These are phyloP conservation scores for Albatrellus sp. DNA, from an alignment of 1,284 basidiomycete genomes.

Conservation along the genomic window DNA sequence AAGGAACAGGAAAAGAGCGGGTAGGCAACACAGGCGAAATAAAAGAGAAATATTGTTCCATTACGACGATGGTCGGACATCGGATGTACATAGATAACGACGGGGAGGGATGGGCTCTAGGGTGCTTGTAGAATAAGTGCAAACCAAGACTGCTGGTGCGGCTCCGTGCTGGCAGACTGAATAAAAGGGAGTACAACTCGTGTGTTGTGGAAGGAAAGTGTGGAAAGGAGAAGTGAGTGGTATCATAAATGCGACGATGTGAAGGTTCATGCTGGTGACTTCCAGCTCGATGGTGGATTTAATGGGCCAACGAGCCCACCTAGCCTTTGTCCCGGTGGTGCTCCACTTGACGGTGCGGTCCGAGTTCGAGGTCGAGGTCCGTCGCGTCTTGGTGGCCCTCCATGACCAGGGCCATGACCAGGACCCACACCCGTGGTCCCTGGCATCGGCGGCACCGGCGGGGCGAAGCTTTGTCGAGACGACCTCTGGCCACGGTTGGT, in stretches of 20 bases:
- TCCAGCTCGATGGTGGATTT: constrained; percentile 54
- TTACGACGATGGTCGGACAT: no score
- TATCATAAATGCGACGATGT: not conserved
- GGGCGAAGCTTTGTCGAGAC: constrained; percentile 10
- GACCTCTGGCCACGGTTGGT: constrained; percentile 17
- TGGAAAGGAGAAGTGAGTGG: not conserved
- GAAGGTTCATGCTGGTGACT: constrained; percentile 12
- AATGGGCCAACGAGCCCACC: constrained; percentile 19
- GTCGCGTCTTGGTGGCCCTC: constrained; percentile 10
- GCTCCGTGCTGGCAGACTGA: no score
- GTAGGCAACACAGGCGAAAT: no score
- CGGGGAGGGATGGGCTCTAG: no score
- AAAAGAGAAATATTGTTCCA: no score
- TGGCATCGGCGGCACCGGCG: constrained; percentile 9
- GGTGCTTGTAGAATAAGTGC: no score
- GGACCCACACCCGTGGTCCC: not conserved
- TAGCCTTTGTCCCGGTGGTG: constrained; percentile 11
- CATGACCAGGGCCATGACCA: constrained; percentile 14
- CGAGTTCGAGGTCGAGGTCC: constrained; percentile 33
- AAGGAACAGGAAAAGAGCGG: no score
- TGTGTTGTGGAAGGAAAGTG: not conserved
- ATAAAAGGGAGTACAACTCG: no score
- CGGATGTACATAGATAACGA: no score
- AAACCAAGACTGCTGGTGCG: no score
- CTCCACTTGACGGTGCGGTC: constrained; percentile 36